Conservation (phyloP, 768 basidiomycete genomes). For the Mycena galopus region DNA sequence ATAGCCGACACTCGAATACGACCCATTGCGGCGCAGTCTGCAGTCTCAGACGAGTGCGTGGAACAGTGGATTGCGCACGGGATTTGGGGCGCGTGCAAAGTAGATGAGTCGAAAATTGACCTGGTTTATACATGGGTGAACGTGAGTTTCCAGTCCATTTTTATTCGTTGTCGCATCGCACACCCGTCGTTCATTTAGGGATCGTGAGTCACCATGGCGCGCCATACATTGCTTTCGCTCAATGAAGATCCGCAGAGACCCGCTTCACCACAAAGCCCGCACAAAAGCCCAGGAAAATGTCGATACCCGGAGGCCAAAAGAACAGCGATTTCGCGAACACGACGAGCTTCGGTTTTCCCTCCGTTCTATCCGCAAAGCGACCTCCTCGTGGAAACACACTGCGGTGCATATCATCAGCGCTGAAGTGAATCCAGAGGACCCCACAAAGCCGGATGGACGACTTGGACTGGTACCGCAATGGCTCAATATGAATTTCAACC, state of each 20-base stretch:
- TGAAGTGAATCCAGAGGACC: slow-evolving; percentile 44
- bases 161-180: neutral
- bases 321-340: slow-evolving; percentile 46
- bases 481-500: slow-evolving; percentile 41
- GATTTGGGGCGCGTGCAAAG: slow-evolving; percentile 14
- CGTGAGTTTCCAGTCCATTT: neutral
- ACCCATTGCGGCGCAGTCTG: slow-evolving; percentile 1
- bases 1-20: slow-evolving; percentile 16
- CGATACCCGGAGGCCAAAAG: neutral
- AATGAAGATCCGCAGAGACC: slow-evolving; percentile 2
- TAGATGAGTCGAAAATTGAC: slow-evolving; percentile 20
- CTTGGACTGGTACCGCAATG: slow-evolving; percentile 56
- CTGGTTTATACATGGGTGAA: slow-evolving; percentile 25
- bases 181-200: neutral
- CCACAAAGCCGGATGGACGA: slow-evolving; percentile 30
- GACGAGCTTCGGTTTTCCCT: slow-evolving; percentile 53
- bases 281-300: neutral
- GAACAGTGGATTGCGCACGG: slow-evolving; percentile 24
- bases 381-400: slow-evolving; percentile 38
- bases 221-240: neutral
- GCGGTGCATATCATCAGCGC: slow-evolving; percentile 49
- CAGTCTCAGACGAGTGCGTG: slow-evolving; percentile 15
- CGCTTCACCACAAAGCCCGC: slow-evolving; percentile 11
- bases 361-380: slow-evolving; percentile 47
- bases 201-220: slow-evolving; percentile 12